A percentile compares a stretch with the other conserved stretches of the same genome.
These are phyloP conservation scores for Pythium pyrilobum DNA, from an alignment of 352 stramenopile genomes.

Conservation along the genomic window DNA sequence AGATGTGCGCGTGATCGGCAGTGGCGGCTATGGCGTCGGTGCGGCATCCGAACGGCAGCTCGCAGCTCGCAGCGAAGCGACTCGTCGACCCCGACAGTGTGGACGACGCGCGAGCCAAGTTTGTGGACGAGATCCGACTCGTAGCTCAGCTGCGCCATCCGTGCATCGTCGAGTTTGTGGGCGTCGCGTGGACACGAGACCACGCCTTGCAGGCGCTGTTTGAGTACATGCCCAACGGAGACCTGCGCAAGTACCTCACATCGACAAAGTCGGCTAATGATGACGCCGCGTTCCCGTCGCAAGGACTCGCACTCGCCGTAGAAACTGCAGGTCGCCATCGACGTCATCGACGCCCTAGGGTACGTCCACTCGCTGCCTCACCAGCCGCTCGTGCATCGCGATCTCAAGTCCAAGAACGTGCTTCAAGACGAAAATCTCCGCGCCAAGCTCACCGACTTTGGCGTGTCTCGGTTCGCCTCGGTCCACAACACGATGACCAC, in stretches of 20 bases:
- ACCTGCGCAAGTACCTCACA: neutral
- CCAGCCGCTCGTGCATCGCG: constrained; percentile 22
- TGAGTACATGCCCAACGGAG: constrained; percentile 10
- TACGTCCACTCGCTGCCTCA: constrained; percentile 19
- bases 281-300: neutral
- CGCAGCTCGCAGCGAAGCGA: constrained; percentile 2
- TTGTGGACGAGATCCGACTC: constrained; percentile 17
- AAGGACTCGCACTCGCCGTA: neutral
- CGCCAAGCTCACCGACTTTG: constrained; percentile 29
- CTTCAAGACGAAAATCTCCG: constrained; percentile 19
- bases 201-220: constrained; percentile 7
- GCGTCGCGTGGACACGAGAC: constrained; percentile 10
- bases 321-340: constrained; percentile 18
- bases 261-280: neutral
- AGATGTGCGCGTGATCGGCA: constrained; percentile 9
- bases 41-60: neutral
- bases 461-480: constrained; percentile 17
- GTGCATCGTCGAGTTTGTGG: constrained; percentile 16
- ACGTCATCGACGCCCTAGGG: constrained; percentile 14
- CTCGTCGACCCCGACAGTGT: neutral
- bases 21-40: constrained; percentile 11
- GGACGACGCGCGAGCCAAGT: neutral
- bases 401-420: constrained; percentile 38
- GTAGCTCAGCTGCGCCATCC: constrained; percentile 10
- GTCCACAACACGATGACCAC: constrained; percentile 18